Conservation (phyloP, 2,329 filamentous ascomycete species). For the Dothiorella sarmentorum region DNA sequence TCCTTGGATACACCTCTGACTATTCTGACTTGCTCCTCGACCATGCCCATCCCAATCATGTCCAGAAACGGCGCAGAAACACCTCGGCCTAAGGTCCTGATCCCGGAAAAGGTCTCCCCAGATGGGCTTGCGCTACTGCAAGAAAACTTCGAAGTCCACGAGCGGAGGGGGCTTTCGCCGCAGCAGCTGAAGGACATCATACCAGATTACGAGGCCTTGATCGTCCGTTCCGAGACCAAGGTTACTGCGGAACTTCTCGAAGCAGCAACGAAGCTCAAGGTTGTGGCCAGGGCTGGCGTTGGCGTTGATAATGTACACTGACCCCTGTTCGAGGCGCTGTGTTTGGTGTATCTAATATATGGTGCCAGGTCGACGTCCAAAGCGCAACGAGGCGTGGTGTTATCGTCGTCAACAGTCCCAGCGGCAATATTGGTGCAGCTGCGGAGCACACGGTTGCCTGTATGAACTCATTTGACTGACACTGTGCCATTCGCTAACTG, state of each 20-base stretch:
- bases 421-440: slow-evolving; percentile 76
- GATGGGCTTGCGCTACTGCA: slow-evolving; percentile 70
- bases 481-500: not conserved
- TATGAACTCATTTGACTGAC: slow-evolving; percentile 28
- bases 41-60: slow-evolving; percentile 31
- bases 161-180: slow-evolving; percentile 58
- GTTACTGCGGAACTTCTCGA: slow-evolving; percentile 66
- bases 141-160: slow-evolving; percentile 66
- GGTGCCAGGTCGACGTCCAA: slow-evolving; percentile 76
- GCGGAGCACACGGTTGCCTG: slow-evolving; percentile 70
- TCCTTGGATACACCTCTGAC: not conserved
- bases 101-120: slow-evolving; percentile 76
- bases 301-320: slow-evolving; percentile 40
- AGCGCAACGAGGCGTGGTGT: slow-evolving; percentile 70
- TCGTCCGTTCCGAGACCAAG: slow-evolving; percentile 78
- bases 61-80: slow-evolving; percentile 23
- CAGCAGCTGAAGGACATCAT: slow-evolving; percentile 66
- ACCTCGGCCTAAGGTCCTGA: slow-evolving; percentile 56
- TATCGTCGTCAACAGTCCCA: slow-evolving; percentile 75
- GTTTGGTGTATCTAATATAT: slow-evolving; percentile 28
- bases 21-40: not conserved
- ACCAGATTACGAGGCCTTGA: slow-evolving; percentile 68
- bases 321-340: not conserved
- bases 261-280: slow-evolving; percentile 66
- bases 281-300: slow-evolving; percentile 76